Base-by-base conservation (phyloP, 2,329 filamentous ascomycete genomes). In the Xylariaceae sp. region DNA sequence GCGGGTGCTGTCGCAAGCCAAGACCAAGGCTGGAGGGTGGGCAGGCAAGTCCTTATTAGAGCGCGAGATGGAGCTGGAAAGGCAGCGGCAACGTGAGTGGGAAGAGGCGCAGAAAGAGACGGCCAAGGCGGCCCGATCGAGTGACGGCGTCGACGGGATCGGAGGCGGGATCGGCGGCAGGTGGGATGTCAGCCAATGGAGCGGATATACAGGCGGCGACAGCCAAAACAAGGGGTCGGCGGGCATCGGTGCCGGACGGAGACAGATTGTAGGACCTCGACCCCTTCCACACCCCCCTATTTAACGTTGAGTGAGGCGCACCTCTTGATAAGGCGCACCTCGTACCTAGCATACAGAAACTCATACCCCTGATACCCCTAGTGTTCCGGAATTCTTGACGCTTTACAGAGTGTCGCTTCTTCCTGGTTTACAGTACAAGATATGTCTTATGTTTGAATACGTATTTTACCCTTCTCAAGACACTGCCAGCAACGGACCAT, bases 191-290 rank as follows among this genome's bases (percentile, higher is more conserved):
- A 76, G 80, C 40, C 83, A 88, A 63, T 87, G 85, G 76, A 68
- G 69, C 46, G 84, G 85, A 0, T 89, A 75, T 54, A 84, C 82
- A 13, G 83, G 85, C 3, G 85, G 85, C 1, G 85, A 88, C 59
- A 75, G 71, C 46, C 80, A 87, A 68, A 88, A 88, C 55, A 73
- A 71, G 45, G 82, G 81, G 2, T 59, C 58, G 3, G 68, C 77
- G 46, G 81, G 81, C 2, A 83, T 83, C 43, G 83, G 85, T 28
- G 78, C 81, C 1, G 81, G 81, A 0, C 70, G 82, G 57, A 74
- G 85, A 57, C 84, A 85, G 66, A 88, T 90, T 60, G 80, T 86
- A n/a, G 85, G 85, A 9, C 85, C 85, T 0, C 69, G 84, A 56
- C 83, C 84, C 33, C 67, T 83, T 51, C 78, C 78, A 24, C 66